phyloP scores from a whole-genome alignment of 2,329 filamentous ascomycete genomes.

The Fusarium stilboides region DNA sequence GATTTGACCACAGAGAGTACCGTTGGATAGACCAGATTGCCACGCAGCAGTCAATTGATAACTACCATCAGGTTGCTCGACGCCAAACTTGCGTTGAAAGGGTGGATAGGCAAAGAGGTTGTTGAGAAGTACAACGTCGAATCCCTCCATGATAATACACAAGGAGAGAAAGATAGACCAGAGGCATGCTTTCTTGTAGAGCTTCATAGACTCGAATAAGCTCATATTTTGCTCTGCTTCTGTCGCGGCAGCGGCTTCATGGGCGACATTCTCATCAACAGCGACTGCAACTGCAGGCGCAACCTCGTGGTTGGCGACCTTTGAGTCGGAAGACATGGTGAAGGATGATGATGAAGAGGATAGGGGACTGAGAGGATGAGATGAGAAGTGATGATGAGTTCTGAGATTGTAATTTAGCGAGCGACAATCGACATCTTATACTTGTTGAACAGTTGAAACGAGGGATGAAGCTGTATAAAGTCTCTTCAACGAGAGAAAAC shows the following conservation, averaged over 20 bases:
- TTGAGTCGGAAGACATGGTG: slow-evolving; percentile 34
- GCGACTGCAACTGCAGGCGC: slow-evolving; percentile 19
- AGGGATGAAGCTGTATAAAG: slow-evolving; percentile 21
- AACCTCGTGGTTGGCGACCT: slow-evolving; percentile 27
- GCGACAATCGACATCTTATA: slow-evolving; percentile 28
- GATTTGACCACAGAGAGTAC: slow-evolving; percentile 64
- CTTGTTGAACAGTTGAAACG: neutral
- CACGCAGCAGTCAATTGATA: slow-evolving; percentile 66
- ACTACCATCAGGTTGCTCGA: slow-evolving; percentile 52
- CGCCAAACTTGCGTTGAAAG: slow-evolving; percentile 60
- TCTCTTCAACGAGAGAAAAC: neutral
- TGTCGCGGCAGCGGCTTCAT: slow-evolving; percentile 50
- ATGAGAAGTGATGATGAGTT: slow-evolving; percentile 5
- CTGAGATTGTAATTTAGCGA: neutral
- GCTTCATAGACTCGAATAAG: slow-evolving; percentile 55
- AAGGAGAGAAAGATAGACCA: slow-evolving; percentile 58
- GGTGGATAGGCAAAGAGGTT: slow-evolving; percentile 60
- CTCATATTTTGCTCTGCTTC: slow-evolving; percentile 55
- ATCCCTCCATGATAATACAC: slow-evolving; percentile 59
- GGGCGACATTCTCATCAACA: slow-evolving; percentile 36
- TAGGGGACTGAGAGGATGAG: neutral
- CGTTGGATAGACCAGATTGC: slow-evolving; percentile 68
- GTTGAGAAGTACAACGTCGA: slow-evolving; percentile 58
- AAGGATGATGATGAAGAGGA: neutral
- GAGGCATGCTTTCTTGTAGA: slow-evolving; percentile 57